Conservation (phyloP, 1,284 basidiomycete species). For the Marasmius oreades region DNA sequence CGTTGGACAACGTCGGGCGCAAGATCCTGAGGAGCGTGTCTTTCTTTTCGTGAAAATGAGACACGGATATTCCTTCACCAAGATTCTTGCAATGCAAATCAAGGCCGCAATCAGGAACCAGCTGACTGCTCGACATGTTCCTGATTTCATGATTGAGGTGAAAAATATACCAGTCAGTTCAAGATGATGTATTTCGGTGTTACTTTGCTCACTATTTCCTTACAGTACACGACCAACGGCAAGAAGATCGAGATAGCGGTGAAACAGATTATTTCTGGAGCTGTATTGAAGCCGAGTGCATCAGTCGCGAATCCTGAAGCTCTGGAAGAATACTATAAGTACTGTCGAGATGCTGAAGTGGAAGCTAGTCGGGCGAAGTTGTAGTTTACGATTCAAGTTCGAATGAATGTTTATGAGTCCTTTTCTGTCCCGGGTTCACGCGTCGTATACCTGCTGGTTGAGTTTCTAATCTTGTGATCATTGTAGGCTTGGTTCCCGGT, state of each 20-base stretch:
- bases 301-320: slow-evolving; percentile 70
- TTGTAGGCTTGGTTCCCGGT: no score
- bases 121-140: slow-evolving; percentile 74
- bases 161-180: slow-evolving; percentile 58
- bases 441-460: no score
- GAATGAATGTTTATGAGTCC: no score
- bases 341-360: slow-evolving; percentile 37
- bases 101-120: slow-evolving; percentile 56
- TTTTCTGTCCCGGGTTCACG: no score
- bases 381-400: not conserved
- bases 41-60: slow-evolving; percentile 81
- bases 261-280: slow-evolving; percentile 67
- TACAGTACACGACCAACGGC: slow-evolving; percentile 65
- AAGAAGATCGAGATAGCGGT: slow-evolving; percentile 76
- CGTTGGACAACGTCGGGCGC: slow-evolving; percentile 73
- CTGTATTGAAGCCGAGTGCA: slow-evolving; percentile 56
- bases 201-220: not conserved
- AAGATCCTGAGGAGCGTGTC: slow-evolving; percentile 79
- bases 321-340: slow-evolving; percentile 59
- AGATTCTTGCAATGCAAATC: slow-evolving; percentile 47
- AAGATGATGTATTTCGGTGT: slow-evolving; percentile 1
- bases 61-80: slow-evolving; percentile 44
- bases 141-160: slow-evolving; percentile 57
- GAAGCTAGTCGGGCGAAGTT: not conserved
- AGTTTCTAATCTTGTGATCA: no score